These are phyloP conservation scores for Rubus idaeus DNA, from an alignment of 306 rosid species.

Conservation along the genomic window DNA sequence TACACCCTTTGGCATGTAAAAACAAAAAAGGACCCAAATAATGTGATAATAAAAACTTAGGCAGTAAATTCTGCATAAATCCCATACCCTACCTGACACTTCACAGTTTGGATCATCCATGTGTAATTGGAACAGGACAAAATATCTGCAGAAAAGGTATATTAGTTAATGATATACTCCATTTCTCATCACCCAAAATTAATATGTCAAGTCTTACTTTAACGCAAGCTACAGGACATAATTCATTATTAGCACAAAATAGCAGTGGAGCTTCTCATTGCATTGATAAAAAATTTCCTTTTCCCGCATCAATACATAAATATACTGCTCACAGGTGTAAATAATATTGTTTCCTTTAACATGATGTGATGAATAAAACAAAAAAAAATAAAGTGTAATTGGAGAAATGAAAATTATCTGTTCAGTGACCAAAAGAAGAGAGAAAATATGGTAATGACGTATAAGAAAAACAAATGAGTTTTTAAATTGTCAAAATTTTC, in stretches of 20 bases:
- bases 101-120: neutral
- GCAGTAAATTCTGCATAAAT: neutral
- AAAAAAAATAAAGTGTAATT: too few relatives aligned
- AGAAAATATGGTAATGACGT: too few relatives aligned
- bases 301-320: neutral
- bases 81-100: neutral
- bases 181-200: neutral
- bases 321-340: neutral
- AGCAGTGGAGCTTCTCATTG: neutral
- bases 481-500: too few relatives aligned
- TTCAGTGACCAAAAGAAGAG: too few relatives aligned
- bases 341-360: too few relatives aligned
- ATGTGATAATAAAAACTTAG: neutral
- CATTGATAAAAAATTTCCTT: neutral
- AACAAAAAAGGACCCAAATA: neutral
- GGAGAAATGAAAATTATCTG: too few relatives aligned
- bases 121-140: neutral
- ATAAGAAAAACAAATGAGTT: too few relatives aligned
- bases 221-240: neutral
- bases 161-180: neutral
- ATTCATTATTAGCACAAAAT: neutral
- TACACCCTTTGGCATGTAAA: neutral
- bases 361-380: too few relatives aligned
- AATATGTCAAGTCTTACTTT: neutral
- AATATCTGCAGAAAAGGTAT: neutral